Conservation (phyloP, 345 rosid genomes). For the Lepidium didymum region DNA sequence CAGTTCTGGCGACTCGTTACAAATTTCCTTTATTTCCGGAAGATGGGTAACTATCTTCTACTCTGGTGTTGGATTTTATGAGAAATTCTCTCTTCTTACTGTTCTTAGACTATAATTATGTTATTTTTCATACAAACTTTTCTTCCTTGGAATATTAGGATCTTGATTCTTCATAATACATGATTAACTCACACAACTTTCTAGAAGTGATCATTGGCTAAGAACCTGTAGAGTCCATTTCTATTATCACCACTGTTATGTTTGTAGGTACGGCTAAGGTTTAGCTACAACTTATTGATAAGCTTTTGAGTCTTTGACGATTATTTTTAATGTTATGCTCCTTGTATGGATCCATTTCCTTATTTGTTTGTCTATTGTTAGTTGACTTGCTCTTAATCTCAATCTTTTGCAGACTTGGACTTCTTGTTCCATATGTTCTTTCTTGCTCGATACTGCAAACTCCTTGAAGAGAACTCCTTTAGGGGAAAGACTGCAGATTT, state of each 20-base stretch:
- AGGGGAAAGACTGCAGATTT: constrained; percentile 98
- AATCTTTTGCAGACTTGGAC: constrained; percentile 63
- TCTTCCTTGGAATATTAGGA: neutral
- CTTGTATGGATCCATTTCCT: neutral
- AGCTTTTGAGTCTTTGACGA: neutral
- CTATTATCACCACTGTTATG: neutral
- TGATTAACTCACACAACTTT: neutral
- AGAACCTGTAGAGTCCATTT: neutral
- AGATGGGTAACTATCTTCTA: constrained; percentile 54
- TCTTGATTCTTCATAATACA: neutral
- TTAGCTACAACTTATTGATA: neutral
- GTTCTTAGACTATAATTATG: neutral
- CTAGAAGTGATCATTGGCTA: neutral
- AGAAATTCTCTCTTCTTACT: neutral
- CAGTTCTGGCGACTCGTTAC: constrained; percentile 97
- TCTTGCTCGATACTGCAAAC: constrained; percentile 93
- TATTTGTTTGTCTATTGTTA: neutral
- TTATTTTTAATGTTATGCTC: neutral
- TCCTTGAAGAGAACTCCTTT: constrained; percentile 95
- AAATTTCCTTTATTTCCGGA: constrained; percentile 85
- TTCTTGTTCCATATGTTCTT: constrained; percentile 95
- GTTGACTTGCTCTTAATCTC: neutral
- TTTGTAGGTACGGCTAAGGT: neutral
- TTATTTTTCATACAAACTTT: neutral
- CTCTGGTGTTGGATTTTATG: neutral